A percentile compares a stretch with the other conserved stretches of the same genome.
Conservation (phyloP, 225 moss, liverwort and hornwort species). For the Takakia lepidozioides region DNA sequence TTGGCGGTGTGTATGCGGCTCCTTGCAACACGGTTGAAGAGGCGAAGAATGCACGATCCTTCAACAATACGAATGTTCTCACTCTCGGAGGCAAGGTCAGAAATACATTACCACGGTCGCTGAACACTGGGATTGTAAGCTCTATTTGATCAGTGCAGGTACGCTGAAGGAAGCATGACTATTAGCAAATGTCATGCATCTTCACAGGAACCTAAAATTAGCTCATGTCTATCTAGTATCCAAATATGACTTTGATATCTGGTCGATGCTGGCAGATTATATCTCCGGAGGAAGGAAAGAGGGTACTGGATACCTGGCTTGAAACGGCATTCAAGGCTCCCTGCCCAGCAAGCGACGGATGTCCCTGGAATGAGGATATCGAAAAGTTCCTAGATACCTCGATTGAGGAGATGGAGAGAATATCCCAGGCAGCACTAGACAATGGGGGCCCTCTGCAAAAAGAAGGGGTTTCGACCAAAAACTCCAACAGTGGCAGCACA, state of each 20-base stretch:
- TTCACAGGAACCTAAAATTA: no score
- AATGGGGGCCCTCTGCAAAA: slow-evolving; percentile 8
- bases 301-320: slow-evolving; percentile 44
- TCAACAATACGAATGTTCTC: slow-evolving; percentile 50
- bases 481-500: not conserved
- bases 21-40: slow-evolving; percentile 41
- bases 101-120: no score
- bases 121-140: no score
- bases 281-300: slow-evolving; percentile 40
- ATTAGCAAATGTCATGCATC: no score
- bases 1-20: slow-evolving; percentile 49
- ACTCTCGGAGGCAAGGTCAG: slow-evolving; percentile 39
- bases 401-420: slow-evolving; percentile 37
- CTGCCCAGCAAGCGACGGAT: slow-evolving; percentile 46
- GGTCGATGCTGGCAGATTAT: no score
- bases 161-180: no score
- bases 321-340: slow-evolving; percentile 52
- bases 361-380: slow-evolving; percentile 34
- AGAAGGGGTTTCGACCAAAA: slow-evolving; percentile 3
- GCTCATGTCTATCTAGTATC: no score
- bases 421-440: slow-evolving; percentile 27
- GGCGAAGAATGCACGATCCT: slow-evolving; percentile 50
- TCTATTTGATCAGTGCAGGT: no score
- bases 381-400: slow-evolving; percentile 34
- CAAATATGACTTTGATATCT: no score